These are phyloP conservation scores for Limnanthes douglasii DNA, from an alignment of 345 rosid genomes.

Conservation along the genomic window DNA sequence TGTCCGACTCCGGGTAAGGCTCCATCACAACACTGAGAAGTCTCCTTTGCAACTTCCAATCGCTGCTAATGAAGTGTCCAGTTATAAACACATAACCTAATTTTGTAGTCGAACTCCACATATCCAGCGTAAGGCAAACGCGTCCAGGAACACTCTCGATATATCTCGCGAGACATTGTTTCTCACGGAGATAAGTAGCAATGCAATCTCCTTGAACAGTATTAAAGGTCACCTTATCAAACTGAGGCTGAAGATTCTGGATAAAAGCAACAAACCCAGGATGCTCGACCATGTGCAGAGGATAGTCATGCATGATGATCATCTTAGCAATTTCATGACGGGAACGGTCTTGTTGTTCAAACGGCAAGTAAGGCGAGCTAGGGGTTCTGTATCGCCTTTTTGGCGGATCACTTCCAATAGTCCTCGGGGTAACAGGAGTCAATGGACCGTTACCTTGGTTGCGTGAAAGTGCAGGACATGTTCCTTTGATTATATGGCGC, in stretches of 20 bases:
- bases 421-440: constrained; percentile 29
- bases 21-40: constrained; percentile 87
- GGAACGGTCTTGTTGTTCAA: constrained; percentile 60
- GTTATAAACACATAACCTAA: constrained; percentile 66
- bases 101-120: constrained; percentile 57
- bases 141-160: constrained; percentile 72
- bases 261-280: constrained; percentile 59
- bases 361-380: constrained; percentile 24
- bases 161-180: constrained; percentile 55
- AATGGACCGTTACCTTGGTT: constrained; percentile 26
- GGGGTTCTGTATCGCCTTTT: constrained; percentile 64
- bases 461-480: constrained; percentile 55
- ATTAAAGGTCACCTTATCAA: constrained; percentile 50
- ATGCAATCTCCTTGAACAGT: constrained; percentile 85
- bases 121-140: constrained; percentile 52
- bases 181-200: constrained; percentile 68
- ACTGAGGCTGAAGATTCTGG: constrained; percentile 67
- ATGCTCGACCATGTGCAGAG: constrained; percentile 91
- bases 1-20: constrained; percentile 56
- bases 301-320: constrained; percentile 69
- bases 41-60: constrained; percentile 68
- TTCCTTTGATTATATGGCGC: constrained; percentile 84
- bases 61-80: constrained; percentile 62
- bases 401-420: constrained; percentile 36
- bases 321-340: constrained; percentile 72